Conservation (phyloP, 495 filamentous ascomycete genomes). For the Podospora fimiseda region DNA sequence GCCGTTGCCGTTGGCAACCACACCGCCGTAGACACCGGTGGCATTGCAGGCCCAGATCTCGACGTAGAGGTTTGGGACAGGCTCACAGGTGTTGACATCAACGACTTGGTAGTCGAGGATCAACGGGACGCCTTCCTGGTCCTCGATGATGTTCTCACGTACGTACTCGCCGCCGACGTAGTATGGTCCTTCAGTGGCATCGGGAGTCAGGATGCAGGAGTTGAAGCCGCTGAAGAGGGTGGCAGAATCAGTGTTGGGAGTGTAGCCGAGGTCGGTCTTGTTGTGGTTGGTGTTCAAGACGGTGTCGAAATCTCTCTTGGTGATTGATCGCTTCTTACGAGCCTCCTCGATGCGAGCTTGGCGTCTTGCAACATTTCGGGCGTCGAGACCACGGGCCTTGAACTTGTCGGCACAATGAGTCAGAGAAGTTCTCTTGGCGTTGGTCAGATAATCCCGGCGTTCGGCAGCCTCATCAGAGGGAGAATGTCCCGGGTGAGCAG, state of each 20-base stretch:
- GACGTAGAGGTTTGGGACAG: slow-evolving; percentile 48
- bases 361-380: slow-evolving; percentile 41
- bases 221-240: slow-evolving; percentile 47
- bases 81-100: slow-evolving; percentile 53
- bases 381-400: slow-evolving; percentile 43
- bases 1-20: slow-evolving; percentile 39
- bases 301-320: slow-evolving; percentile 25
- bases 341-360: slow-evolving; percentile 19
- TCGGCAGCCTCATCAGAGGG: slow-evolving; percentile 13
- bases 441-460: slow-evolving; percentile 10
- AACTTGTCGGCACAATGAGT: slow-evolving; percentile 44
- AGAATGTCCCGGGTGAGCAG: slow-evolving; percentile 15
- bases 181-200: slow-evolving; percentile 51
- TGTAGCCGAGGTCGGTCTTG: slow-evolving; percentile 37
- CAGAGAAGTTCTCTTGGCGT: slow-evolving; percentile 11
- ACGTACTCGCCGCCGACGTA: slow-evolving; percentile 44
- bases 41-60: slow-evolving; percentile 52
- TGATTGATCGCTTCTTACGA: slow-evolving; percentile 17
- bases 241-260: slow-evolving; percentile 33
- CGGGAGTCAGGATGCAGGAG: slow-evolving; percentile 49
- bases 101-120: slow-evolving; percentile 56
- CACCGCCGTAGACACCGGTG: slow-evolving; percentile 51
- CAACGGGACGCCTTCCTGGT: slow-evolving; percentile 48
- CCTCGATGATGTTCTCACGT: slow-evolving; percentile 50
- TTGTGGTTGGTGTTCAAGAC: slow-evolving; percentile 37